Evolutionary conservation across 1,284 basidiomycete species (phyloP).

Genomic region (Cutaneotrichosporon sp.): DNA sequence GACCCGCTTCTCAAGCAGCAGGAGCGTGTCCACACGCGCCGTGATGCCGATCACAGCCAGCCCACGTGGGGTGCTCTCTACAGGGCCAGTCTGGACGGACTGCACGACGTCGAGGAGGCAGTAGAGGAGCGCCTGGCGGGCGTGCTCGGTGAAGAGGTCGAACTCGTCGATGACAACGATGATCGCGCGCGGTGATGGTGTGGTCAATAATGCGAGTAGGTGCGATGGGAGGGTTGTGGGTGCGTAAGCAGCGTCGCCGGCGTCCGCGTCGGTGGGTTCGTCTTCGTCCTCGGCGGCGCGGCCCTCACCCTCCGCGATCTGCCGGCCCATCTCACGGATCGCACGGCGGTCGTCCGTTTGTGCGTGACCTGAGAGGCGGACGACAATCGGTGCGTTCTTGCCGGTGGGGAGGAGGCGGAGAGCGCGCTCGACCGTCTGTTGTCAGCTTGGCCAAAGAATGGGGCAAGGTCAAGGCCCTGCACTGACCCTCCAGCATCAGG

Average conservation of each 20-base stretch:
- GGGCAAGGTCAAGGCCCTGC: no score
- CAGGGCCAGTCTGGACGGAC: slow-evolving; percentile 52
- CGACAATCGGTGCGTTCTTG: slow-evolving; percentile 62
- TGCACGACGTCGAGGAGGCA: slow-evolving; percentile 65
- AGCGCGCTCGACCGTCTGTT: slow-evolving; percentile 42
- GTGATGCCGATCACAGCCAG: slow-evolving; percentile 81
- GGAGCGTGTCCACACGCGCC: slow-evolving; percentile 79
- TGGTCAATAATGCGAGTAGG: slow-evolving; percentile 73
- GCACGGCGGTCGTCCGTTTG: slow-evolving; percentile 82
- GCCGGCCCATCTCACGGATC: slow-evolving; percentile 86
- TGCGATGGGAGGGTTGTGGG: slow-evolving; percentile 65
- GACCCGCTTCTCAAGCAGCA: slow-evolving; percentile 86
- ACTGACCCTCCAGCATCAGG: no score
- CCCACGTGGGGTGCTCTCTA: slow-evolving; percentile 56
- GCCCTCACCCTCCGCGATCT: slow-evolving; percentile 57
- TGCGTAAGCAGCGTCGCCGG: slow-evolving; percentile 47
- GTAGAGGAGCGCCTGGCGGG: slow-evolving; percentile 82
- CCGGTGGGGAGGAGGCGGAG: slow-evolving; percentile 38
- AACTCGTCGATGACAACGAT: slow-evolving; percentile 84
- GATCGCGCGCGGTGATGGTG: slow-evolving; percentile 74
- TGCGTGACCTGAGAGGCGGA: slow-evolving; percentile 79
- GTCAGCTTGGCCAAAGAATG: slow-evolving; percentile 9
- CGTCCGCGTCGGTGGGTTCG: slow-evolving; percentile 50
- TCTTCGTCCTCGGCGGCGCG: slow-evolving; percentile 45
- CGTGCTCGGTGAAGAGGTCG: slow-evolving; percentile 84